These are phyloP conservation scores for Lobosporangium transversale DNA, from an alignment of 192 early-diverging fungal species.

Conservation along the genomic window DNA sequence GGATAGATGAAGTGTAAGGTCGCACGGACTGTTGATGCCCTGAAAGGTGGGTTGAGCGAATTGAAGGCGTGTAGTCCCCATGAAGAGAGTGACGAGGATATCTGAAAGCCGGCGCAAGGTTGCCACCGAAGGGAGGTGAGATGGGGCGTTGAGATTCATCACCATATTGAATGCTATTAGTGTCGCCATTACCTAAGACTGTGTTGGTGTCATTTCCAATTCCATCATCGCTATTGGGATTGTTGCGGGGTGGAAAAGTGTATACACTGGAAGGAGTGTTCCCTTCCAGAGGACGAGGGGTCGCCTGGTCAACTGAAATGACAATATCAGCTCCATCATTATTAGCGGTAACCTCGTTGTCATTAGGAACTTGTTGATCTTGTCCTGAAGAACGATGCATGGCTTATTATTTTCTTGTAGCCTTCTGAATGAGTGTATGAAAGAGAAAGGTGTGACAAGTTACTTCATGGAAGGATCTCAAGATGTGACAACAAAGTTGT, in stretches of 20 bases:
- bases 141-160: slow-evolving; percentile 1
- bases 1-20: slow-evolving; percentile 21
- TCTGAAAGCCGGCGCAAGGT: neutral
- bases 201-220: neutral
- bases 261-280: slow-evolving; percentile 1
- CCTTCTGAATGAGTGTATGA: no score
- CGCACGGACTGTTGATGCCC: slow-evolving; percentile 18
- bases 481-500: neutral
- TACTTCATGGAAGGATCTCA: neutral
- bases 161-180: neutral
- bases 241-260: slow-evolving; percentile 1
- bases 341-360: neutral
- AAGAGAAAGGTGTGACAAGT: neutral
- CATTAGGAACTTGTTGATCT: neutral
- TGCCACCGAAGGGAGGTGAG: slow-evolving; percentile 6
- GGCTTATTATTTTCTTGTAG: no score
- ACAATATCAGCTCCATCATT: slow-evolving; percentile 13
- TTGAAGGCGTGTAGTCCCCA: slow-evolving; percentile 24
- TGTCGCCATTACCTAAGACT: neutral
- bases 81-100: slow-evolving; percentile 6
- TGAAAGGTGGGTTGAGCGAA: slow-evolving; percentile 3
- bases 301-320: slow-evolving; percentile 24
- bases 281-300: neutral
- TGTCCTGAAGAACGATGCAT: neutral
- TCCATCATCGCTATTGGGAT: neutral